A percentile compares a stretch with the other conserved stretches of the same genome.
Evolutionary conservation across 2,329 filamentous ascomycete species (phyloP).

Genomic region (Stachybotrys chlorohalonatus): DNA sequence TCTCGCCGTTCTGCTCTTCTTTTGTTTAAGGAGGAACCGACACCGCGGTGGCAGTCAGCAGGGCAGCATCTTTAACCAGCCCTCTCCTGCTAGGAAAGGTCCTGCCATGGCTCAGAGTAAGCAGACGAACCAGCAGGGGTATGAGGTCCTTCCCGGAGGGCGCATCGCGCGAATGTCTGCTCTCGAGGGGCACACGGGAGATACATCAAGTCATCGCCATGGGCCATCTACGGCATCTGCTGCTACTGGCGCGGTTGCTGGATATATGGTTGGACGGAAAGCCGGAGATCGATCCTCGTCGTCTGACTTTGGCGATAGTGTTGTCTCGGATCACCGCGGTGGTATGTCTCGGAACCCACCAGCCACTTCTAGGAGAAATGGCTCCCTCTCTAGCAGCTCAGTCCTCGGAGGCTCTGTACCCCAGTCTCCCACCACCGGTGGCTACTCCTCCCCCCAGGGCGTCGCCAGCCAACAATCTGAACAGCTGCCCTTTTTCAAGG

Average conservation of each 20-base stretch:
- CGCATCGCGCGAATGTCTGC: constrained; percentile 95
- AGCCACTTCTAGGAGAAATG: constrained; percentile 58
- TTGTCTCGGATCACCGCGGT: constrained; percentile 53
- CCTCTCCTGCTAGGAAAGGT: constrained; percentile 58
- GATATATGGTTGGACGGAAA: constrained; percentile 34
- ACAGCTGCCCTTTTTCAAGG: constrained; percentile 92
- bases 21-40: constrained; percentile 47
- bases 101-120: constrained; percentile 29
- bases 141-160: constrained; percentile 73
- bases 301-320: constrained; percentile 63
- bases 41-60: constrained; percentile 51
- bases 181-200: constrained; percentile 64
- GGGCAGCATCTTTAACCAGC: constrained; percentile 81
- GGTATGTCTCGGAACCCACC: constrained; percentile 51
- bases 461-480: constrained; percentile 86
- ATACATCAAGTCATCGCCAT: constrained; percentile 43
- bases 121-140: constrained; percentile 38
- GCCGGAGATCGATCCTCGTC: constrained; percentile 50
- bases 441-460: constrained; percentile 77
- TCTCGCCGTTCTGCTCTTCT: constrained; percentile 59
- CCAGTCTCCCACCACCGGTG: constrained; percentile 63
- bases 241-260: constrained; percentile 38
- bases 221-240: constrained; percentile 22
- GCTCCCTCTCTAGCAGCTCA: constrained; percentile 83
- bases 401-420: constrained; percentile 61